These are phyloP conservation scores for Arachnopeziza araneosa DNA, from an alignment of 2,329 filamentous ascomycete genomes.

Conservation along the genomic window DNA sequence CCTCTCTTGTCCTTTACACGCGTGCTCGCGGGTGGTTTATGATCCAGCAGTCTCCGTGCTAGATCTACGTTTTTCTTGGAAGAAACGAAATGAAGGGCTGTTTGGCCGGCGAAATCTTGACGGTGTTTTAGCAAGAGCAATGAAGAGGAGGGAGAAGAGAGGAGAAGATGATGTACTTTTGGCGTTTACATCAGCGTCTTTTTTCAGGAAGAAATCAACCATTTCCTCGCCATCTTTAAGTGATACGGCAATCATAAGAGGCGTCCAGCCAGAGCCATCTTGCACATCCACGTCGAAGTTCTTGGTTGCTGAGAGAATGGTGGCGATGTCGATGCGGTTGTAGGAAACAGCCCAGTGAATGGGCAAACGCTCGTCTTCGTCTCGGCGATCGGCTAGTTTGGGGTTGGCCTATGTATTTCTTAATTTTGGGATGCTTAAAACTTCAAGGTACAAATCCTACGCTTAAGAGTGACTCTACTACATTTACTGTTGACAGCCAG, in stretches of 20 bases:
- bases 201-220: slow-evolving; percentile 60
- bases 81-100: slow-evolving; percentile 83
- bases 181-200: slow-evolving; percentile 66
- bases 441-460: slow-evolving; percentile 36
- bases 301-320: slow-evolving; percentile 63
- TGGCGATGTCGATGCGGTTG: slow-evolving; percentile 70
- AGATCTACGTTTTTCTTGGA: slow-evolving; percentile 85
- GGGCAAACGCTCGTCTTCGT: slow-evolving; percentile 83
- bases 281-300: slow-evolving; percentile 80
- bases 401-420: slow-evolving; percentile 60
- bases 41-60: slow-evolving; percentile 68
- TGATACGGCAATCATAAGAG: slow-evolving; percentile 76
- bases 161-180: slow-evolving; percentile 49
- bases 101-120: slow-evolving; percentile 66
- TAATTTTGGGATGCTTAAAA: neutral
- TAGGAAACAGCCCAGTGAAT: slow-evolving; percentile 92
- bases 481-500: slow-evolving; percentile 45
- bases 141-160: neutral
- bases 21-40: slow-evolving; percentile 65
- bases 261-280: slow-evolving; percentile 77
- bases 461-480: slow-evolving; percentile 70
- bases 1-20: slow-evolving; percentile 78
- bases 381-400: slow-evolving; percentile 64
- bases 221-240: slow-evolving; percentile 66
- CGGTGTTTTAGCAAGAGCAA: slow-evolving; percentile 14